Evolutionary conservation across 352 stramenopile species (phyloP), one percentile per base, ranked within the genome.

Genomic region (Thraustochytrium striatum): DNA sequence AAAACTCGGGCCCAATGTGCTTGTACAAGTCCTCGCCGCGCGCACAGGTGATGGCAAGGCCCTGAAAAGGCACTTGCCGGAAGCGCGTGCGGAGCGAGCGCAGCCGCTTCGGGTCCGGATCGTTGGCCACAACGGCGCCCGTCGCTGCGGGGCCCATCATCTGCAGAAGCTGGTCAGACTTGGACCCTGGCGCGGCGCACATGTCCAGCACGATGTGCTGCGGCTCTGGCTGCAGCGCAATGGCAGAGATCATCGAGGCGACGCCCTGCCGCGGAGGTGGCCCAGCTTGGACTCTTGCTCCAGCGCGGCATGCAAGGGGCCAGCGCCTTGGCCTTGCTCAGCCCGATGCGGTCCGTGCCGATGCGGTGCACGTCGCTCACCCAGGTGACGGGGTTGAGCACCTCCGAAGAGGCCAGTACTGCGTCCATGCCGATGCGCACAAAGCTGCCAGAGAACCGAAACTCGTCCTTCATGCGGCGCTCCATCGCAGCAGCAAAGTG

Each of bases 201-300:
- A 98, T 97, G 85, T 98, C 95, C 25, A 98, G 87, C 44, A 97
- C 86, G 62, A 88, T 90, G 86, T 98, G 90, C 82, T 97, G 87
- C 32, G 91, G 89, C 81, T 98, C 83, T 21, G 96, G 93, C 70
- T 93, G 87, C 36, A 99, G 87, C 38, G 99, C 91, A 57, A 99
- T 91, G 38, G 96, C 96, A n/a, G 97, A 96, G 65, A 99, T 93
- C 96, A 99, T 99, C 81, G 89, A 97, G 72, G 98, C 97, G 2
- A 96, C 88, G 81, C 99, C 97, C 86, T 99, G 97, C 53, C 97
- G 93, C 25, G 95, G 59, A 99, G 93, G 62, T 89, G 94, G 43
- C 96, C 94, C 57, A 88, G 91, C 81, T 94, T 87, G 8, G 91
- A 97, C 52, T 98, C 88, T 62, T 93, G 89, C 32, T 98, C 94